phyloP scores from a whole-genome alignment of 305 asterid species.

The Fraxinus floribunda region DNA sequence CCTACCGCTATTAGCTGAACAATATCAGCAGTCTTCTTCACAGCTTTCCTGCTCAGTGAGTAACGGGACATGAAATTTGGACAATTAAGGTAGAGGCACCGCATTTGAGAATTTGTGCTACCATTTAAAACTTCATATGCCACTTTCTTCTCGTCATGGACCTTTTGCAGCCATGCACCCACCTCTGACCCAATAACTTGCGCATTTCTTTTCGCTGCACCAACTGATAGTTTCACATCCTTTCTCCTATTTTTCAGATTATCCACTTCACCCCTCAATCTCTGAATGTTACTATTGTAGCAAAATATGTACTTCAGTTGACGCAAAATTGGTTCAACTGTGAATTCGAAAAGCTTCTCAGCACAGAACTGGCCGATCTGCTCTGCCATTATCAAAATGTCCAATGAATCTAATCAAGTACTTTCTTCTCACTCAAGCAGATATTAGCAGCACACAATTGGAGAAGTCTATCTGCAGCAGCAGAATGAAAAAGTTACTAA shows the following conservation, averaged over 20 bases:
- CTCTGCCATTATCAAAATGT: not conserved
- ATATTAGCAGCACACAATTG: not conserved
- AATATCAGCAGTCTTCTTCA: slow-evolving; percentile 8
- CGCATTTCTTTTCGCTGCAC: not conserved
- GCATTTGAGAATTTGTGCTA: not conserved
- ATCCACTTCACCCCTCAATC: not conserved
- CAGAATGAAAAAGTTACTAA: not conserved
- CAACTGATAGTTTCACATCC: not conserved
- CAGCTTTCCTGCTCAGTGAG: slow-evolving; percentile 15
- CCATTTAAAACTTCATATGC: not conserved
- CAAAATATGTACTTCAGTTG: not conserved
- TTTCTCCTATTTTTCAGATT: not conserved
- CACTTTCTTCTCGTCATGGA: not conserved
- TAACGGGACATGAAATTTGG: not conserved
- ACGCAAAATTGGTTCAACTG: not conserved
- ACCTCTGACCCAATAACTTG: not conserved
- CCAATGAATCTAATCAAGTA: not conserved
- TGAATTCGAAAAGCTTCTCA: not conserved
- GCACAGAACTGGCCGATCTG: not conserved
- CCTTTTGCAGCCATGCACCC: not conserved
- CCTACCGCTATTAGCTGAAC: not conserved
- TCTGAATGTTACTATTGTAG: not conserved
- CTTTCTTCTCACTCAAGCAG: not conserved
- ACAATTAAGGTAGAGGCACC: not conserved
- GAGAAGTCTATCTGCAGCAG: not conserved